These are phyloP conservation scores for Alternaria hordeiaustralica DNA, from an alignment of 2,329 filamentous ascomycete species.

Conservation along the genomic window DNA sequence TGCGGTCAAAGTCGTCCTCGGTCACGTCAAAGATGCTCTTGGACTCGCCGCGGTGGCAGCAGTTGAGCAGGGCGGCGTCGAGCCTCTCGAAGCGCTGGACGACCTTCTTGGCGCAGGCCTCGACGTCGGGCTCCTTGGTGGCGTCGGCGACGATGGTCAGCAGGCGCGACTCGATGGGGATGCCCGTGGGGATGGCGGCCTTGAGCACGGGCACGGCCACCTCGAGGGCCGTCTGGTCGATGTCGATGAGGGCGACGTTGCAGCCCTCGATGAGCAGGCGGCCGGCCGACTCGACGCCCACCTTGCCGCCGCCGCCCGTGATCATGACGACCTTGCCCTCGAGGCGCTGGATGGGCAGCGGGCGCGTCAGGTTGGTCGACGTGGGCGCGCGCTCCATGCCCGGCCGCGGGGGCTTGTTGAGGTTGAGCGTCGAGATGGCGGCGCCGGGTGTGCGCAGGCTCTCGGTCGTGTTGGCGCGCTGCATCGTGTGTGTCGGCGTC, in stretches of 20 bases:
- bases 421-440: slow-evolving; percentile 33
- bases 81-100: slow-evolving; percentile 36
- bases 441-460: slow-evolving; percentile 16
- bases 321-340: slow-evolving; percentile 42
- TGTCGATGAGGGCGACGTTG: slow-evolving; percentile 47
- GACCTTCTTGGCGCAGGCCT: slow-evolving; percentile 29
- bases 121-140: slow-evolving; percentile 42
- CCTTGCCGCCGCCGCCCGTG: slow-evolving; percentile 42
- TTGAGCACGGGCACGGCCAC: slow-evolving; percentile 32
- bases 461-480: slow-evolving; percentile 9
- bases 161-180: slow-evolving; percentile 32
- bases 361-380: slow-evolving; percentile 32
- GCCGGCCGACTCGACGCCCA: slow-evolving; percentile 45
- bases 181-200: slow-evolving; percentile 33
- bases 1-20: slow-evolving; percentile 44
- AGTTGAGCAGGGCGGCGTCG: slow-evolving; percentile 39
- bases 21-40: slow-evolving; percentile 47
- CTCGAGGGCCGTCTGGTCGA: slow-evolving; percentile 36
- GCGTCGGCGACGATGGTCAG: slow-evolving; percentile 45
- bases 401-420: slow-evolving; percentile 30
- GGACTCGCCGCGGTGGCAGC: slow-evolving; percentile 31
- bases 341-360: slow-evolving; percentile 40
- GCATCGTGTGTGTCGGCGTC: slow-evolving; percentile 12
- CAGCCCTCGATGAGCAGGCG: slow-evolving; percentile 48
- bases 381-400: slow-evolving; percentile 36